phyloP scores from a whole-genome alignment of 2,329 filamentous ascomycete genomes.

The Alternaria arborescens region DNA sequence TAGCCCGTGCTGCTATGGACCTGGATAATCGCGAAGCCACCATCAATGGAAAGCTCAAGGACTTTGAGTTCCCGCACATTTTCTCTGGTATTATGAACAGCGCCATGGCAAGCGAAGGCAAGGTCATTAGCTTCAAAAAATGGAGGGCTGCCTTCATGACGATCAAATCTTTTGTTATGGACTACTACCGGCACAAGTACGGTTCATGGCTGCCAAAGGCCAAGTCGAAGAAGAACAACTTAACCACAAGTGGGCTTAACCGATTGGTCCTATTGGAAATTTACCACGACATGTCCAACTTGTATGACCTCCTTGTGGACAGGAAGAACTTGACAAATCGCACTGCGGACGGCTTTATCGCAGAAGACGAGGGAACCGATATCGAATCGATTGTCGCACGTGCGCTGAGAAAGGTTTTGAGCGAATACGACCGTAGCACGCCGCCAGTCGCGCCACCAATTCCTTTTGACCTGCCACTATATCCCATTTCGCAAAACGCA shows the following conservation, averaged over 20 bases:
- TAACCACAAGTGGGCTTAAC: slow-evolving; percentile 87
- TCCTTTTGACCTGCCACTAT: slow-evolving; percentile 84
- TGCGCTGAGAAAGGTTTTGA: slow-evolving; percentile 79
- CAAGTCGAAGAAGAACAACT: slow-evolving; percentile 87
- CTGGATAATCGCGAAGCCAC: slow-evolving; percentile 75
- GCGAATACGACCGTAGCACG: slow-evolving; percentile 87
- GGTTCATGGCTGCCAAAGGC: slow-evolving; percentile 92
- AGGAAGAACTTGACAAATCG: slow-evolving; percentile 79
- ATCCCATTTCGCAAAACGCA: slow-evolving; percentile 74
- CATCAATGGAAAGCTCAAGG: slow-evolving; percentile 76
- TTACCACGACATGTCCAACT: slow-evolving; percentile 83
- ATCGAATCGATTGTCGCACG: slow-evolving; percentile 67
- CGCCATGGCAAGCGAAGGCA: slow-evolving; percentile 78
- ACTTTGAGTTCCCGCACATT: slow-evolving; percentile 90
- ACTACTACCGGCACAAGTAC: slow-evolving; percentile 73
- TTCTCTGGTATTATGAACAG: slow-evolving; percentile 90
- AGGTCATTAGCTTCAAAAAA: slow-evolving; percentile 79
- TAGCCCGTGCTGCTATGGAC: slow-evolving; percentile 84
- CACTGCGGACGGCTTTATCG: slow-evolving; percentile 73
- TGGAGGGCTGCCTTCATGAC: slow-evolving; percentile 80
- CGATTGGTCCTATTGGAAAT: slow-evolving; percentile 80
- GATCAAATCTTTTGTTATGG: slow-evolving; percentile 76
- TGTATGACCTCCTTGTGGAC: slow-evolving; percentile 91
- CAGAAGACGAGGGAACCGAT: slow-evolving; percentile 61
- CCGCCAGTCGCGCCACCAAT: slow-evolving; percentile 91